These are phyloP conservation scores for Citrus unshiu DNA, from an alignment of 345 rosid species.

Conservation along the genomic window DNA sequence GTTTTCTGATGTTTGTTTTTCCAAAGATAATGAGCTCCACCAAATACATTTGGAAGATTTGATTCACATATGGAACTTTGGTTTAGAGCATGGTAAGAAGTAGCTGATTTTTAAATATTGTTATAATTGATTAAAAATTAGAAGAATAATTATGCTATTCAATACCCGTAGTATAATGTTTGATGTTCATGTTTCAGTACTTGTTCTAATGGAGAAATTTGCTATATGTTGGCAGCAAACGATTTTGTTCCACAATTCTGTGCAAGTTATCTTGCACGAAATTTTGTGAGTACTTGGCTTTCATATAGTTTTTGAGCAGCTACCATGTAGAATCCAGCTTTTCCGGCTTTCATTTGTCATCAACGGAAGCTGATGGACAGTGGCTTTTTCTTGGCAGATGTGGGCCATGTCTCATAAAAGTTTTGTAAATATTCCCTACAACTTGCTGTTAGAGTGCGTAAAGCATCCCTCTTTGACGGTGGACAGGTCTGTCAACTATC, in stretches of 20 bases:
- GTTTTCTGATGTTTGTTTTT: constrained; percentile 32
- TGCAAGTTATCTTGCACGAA: constrained; percentile 62
- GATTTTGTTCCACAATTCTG: constrained; percentile 56
- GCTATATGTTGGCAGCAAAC: constrained; percentile 48
- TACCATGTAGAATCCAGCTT: not conserved
- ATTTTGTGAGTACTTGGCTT: constrained; percentile 56
- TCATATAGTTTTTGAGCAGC: constrained; percentile 18
- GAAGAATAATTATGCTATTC: constrained; percentile 6
- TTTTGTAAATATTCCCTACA: constrained; percentile 50
- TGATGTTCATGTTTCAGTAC: constrained; percentile 8
- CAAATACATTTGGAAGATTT: constrained; percentile 50
- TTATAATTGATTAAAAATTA: constrained; percentile 1
- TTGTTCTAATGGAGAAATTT: constrained; percentile 28
- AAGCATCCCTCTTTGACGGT: constrained; percentile 61
- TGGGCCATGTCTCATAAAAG: constrained; percentile 36
- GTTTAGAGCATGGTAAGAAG: constrained; percentile 53
- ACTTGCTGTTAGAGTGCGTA: constrained; percentile 44
- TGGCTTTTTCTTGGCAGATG: constrained; percentile 53
- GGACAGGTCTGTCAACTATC: constrained; percentile 43
- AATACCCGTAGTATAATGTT: not conserved
- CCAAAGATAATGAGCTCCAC: constrained; percentile 23
- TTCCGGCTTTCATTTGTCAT: not conserved
- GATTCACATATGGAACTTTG: constrained; percentile 60
- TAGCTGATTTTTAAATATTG: constrained; percentile 2
- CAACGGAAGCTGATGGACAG: constrained; percentile 14